These are phyloP conservation scores for Candida anglica DNA, from an alignment of 805 yeast species.

Conservation along the genomic window DNA sequence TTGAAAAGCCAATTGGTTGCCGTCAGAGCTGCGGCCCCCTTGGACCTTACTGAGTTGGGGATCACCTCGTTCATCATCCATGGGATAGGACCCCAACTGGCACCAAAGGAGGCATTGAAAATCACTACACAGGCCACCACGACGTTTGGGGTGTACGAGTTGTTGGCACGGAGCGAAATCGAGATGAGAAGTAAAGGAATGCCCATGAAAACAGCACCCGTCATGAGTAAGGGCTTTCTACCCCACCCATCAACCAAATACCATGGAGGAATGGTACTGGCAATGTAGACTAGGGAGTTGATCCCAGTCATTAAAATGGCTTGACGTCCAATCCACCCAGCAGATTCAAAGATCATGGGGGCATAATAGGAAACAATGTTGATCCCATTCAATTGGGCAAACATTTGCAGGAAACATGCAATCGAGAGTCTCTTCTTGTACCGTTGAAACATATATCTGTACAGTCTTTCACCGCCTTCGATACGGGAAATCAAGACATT, in stretches of 20 bases:
- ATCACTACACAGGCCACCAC: constrained; percentile 77
- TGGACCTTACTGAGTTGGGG: constrained; percentile 79
- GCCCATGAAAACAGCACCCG: constrained; percentile 82
- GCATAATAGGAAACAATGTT: constrained; percentile 92
- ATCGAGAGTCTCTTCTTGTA: constrained; percentile 77
- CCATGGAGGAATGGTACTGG: constrained; percentile 86
- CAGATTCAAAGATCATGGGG: constrained; percentile 89
- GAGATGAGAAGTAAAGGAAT: constrained; percentile 63
- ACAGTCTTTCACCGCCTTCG: constrained; percentile 74
- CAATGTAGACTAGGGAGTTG: constrained; percentile 35
- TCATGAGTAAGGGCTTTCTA: constrained; percentile 72
- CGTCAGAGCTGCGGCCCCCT: constrained; percentile 86
- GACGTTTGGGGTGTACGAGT: constrained; percentile 53
- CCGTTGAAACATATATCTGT: constrained; percentile 68
- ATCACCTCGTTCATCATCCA: constrained; percentile 90
- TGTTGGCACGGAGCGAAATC: constrained; percentile 37
- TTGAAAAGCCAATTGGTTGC: constrained; percentile 93
- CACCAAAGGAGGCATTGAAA: constrained; percentile 82
- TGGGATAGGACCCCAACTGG: constrained; percentile 93
- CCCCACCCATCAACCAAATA: constrained; percentile 89
- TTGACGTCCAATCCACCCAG: constrained; percentile 88
- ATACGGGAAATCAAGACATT: constrained; percentile 68
- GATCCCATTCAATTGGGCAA: constrained; percentile 92
- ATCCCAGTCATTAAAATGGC: constrained; percentile 91
- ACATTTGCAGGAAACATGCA: constrained; percentile 87